Evolutionary conservation across 2,329 filamentous ascomycete genomes (phyloP), one percentile per base, ranked within the genome.

Genomic region (Aspergillus novoparasiticus): DNA sequence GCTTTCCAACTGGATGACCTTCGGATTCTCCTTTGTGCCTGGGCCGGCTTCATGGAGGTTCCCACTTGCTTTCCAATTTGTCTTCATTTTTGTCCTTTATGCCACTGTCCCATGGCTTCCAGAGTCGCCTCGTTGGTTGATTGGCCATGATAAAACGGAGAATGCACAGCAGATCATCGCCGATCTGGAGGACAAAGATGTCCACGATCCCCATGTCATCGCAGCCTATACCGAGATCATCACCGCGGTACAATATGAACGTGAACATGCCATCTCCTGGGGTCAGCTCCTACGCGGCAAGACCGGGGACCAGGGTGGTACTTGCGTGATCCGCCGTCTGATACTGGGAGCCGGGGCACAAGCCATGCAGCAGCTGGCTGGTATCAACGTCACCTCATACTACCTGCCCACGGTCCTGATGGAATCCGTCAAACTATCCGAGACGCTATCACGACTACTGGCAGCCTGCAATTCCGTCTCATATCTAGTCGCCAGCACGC

Each of bases 231-330:
- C 74, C 32, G 76, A 83, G 58, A 84, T 85, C 63, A 76, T 79
- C 59, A 82, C 78, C 70, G 79, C 80, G 6, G 80, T 82, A 5
- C 73, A 83, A 34, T 84, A 83, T 65, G 83, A 85, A 58, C 74
- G 76, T 1, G 78, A 83, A 48, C 80, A 86, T 64, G 75, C 80
- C 3, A 78, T 86, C 6, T 77, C 79, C 11, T 86, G 84, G 78
- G 72, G 76, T 8, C 80, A 86, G 56, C 76, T 86, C 1, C 70
- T 86, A 1, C 77, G 80, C 6, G 83, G 84, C 19, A 79, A 64
- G 60, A 61, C 59, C n/a, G 43, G 67, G 43, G 64, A 71, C 58
- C 60, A 71, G 55, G 36, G 65, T 39, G 66, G 66, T 1, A 69
- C 76, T 19, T 78, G 78, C 36, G 78, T 80, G 12, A 67, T 82